phyloP scores from a whole-genome alignment of 179 eudicot species.

The Silene coronaria region DNA sequence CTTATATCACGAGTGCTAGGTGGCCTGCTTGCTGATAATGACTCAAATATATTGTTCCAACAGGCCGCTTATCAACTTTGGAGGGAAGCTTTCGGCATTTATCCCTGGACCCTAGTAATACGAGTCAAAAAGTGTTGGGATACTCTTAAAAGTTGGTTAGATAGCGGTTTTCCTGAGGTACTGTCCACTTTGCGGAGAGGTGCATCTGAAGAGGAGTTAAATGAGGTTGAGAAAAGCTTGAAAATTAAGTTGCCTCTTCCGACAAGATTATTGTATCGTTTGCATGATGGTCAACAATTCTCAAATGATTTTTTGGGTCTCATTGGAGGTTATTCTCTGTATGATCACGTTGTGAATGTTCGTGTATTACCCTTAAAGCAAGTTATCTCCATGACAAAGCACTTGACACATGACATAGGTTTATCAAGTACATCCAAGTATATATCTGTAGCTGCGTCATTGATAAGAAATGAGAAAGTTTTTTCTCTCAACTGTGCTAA shows the following conservation, averaged over 20 bases:
- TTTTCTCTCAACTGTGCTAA: conserved; percentile 61
- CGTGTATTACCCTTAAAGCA: conserved; percentile 47
- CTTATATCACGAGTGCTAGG: background rate
- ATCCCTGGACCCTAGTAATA: conserved; percentile 76
- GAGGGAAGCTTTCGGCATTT: conserved; percentile 64
- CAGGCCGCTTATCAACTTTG: conserved; percentile 76
- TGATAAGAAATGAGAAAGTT: conserved; percentile 31
- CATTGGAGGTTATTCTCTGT: conserved; percentile 77
- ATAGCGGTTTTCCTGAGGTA: conserved; percentile 53
- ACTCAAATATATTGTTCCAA: conserved; percentile 8
- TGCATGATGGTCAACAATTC: conserved; percentile 77
- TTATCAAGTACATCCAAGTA: conserved; percentile 36
- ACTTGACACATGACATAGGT: conserved; percentile 24
- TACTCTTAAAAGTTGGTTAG: conserved; percentile 55
- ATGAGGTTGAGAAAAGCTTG: conserved; percentile 48
- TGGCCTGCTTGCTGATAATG: conserved; percentile 7
- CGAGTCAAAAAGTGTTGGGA: conserved; percentile 70
- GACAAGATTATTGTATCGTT: conserved; percentile 69
- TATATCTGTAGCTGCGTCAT: conserved; percentile 55
- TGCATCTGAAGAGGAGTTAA: conserved; percentile 68
- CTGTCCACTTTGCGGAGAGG: conserved; percentile 56
- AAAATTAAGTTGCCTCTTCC: conserved; percentile 69
- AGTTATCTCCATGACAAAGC: conserved; percentile 34
- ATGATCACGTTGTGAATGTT: conserved; percentile 57
- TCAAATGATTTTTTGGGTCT: conserved; percentile 47